Evolutionary conservation across 176 grass and related monocot genomes (phyloP).

Genomic region (Aechmea fasciata): DNA sequence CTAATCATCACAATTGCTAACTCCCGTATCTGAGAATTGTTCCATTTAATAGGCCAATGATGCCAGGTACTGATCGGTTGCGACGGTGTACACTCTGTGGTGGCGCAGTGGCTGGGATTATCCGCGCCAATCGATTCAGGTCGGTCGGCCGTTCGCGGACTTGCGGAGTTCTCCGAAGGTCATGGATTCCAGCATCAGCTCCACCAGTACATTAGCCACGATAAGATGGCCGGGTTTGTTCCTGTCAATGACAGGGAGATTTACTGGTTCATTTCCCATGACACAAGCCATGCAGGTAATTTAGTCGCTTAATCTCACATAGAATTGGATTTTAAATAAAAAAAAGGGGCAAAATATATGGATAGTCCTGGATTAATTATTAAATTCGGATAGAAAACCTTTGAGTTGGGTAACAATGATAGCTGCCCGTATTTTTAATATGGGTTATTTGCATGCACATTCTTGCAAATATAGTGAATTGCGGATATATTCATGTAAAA

Average conservation of each 20-base stretch:
- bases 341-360: too few relatives aligned
- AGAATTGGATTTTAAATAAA: too few relatives aligned
- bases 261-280: constrained; percentile 35
- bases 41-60: constrained; percentile 16
- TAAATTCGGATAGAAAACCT: too few relatives aligned
- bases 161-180: constrained; percentile 9
- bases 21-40: not conserved
- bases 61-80: constrained; percentile 28
- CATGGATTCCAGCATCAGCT: constrained; percentile 14
- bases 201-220: constrained; percentile 15
- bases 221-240: constrained; percentile 19
- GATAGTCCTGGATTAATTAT: too few relatives aligned
- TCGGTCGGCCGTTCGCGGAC: constrained; percentile 20
- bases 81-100: constrained; percentile 32
- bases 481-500: too few relatives aligned
- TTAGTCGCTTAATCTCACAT: not conserved
- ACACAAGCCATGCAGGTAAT: constrained; percentile 15
- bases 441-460: too few relatives aligned
- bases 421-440: too few relatives aligned
- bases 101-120: constrained; percentile 30
- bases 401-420: too few relatives aligned
- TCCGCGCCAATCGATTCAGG: not conserved
- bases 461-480: too few relatives aligned
- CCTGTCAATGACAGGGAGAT: constrained; percentile 22
- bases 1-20: not conserved